These are phyloP conservation scores for Kodamaea hsintzibuensis DNA, from an alignment of 805 yeast species.

Conservation along the genomic window DNA sequence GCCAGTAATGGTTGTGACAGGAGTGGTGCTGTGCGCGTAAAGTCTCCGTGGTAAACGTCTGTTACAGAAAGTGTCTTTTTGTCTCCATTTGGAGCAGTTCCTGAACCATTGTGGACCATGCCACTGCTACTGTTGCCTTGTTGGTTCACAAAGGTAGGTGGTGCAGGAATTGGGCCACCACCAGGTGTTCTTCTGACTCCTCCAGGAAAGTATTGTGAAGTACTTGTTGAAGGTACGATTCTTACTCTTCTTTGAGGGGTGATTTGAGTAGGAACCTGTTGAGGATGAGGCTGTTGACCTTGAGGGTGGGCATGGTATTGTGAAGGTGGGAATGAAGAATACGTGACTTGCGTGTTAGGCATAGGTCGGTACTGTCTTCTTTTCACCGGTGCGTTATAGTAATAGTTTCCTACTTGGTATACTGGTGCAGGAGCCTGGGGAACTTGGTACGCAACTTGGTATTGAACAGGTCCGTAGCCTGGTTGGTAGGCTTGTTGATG, in stretches of 20 bases:
- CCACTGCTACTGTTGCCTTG: background rate
- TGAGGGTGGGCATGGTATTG: background rate
- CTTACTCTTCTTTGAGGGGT: slow-evolving; percentile 14
- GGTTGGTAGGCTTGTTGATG: slow-evolving; percentile 8
- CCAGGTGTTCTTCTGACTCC: background rate
- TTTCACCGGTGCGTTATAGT: slow-evolving; percentile 12
- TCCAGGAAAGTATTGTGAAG: slow-evolving; percentile 2
- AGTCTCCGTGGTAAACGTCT: slow-evolving; percentile 51
- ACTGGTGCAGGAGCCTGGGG: slow-evolving; percentile 1
- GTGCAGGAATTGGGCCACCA: background rate
- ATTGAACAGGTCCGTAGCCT: background rate
- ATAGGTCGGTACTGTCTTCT: slow-evolving; percentile 13
- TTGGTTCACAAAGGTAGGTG: background rate
- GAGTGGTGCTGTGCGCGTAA: slow-evolving; percentile 48
- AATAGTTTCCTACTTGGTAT: slow-evolving; percentile 8
- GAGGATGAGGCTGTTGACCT: slow-evolving; percentile 6
- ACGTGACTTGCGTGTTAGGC: slow-evolving; percentile 13
- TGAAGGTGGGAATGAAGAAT: slow-evolving; percentile 10
- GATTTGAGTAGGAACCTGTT: slow-evolving; percentile 5
- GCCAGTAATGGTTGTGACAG: slow-evolving; percentile 54
- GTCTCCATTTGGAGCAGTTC: background rate
- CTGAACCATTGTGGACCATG: background rate
- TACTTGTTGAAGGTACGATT: slow-evolving; percentile 13
- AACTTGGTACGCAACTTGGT: background rate
- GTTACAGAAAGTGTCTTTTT: slow-evolving; percentile 32